Evolutionary conservation across 1,139 yeast genomes (phyloP).

Genomic region (Taphrina deformans): DNA sequence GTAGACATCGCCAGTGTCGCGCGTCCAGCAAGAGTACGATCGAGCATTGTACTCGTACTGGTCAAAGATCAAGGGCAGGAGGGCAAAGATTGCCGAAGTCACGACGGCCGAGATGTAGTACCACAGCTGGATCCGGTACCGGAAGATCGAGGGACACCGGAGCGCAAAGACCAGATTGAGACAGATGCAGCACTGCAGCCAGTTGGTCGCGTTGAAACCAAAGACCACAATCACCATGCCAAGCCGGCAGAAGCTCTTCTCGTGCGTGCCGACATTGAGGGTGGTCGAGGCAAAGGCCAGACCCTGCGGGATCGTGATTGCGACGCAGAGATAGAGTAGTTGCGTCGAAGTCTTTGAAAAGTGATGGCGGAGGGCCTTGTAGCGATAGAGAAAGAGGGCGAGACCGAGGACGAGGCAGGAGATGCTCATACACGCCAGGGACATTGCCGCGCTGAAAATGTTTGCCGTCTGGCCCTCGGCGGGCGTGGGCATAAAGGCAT

Average conservation of each 20-base stretch:
- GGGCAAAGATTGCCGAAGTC: not conserved
- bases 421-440: not conserved
- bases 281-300: constrained; percentile 14
- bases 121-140: not conserved
- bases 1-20: constrained; percentile 5
- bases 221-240: constrained; percentile 19
- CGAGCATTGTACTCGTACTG: constrained; percentile 7
- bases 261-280: constrained; percentile 5
- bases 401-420: constrained; percentile 5
- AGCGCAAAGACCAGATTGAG: constrained; percentile 25
- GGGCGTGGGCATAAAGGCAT: constrained; percentile 1
- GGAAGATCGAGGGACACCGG: not conserved
- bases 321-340: constrained; percentile 13
- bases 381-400: not conserved
- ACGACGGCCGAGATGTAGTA: constrained; percentile 8
- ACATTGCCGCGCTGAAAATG: not conserved
- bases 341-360: constrained; percentile 1
- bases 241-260: constrained; percentile 14
- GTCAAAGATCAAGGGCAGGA: constrained; percentile 10
- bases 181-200: constrained; percentile 31
- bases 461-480: constrained; percentile 2
- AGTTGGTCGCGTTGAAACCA: constrained; percentile 16
- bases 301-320: constrained; percentile 11
- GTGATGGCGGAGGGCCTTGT: constrained; percentile 7
- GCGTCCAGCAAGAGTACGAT: constrained; percentile 24